These are phyloP conservation scores for Niebla homalea DNA, from an alignment of 495 filamentous ascomycete genomes.

Conservation along the genomic window DNA sequence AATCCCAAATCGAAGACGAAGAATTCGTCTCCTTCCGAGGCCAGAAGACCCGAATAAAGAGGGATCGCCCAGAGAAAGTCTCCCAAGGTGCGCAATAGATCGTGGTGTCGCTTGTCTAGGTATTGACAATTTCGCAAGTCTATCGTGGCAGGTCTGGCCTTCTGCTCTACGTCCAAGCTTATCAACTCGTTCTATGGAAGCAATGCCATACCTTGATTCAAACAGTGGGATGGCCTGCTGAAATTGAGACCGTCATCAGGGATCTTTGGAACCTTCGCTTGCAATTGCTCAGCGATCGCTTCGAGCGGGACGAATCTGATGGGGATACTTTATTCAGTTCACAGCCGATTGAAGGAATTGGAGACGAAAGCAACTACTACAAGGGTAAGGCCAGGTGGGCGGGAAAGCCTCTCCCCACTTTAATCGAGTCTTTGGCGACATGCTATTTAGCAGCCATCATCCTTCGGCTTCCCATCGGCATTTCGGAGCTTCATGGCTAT, in stretches of 20 bases:
- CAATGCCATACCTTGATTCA: slow-evolving; percentile 53
- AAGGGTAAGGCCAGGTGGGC: slow-evolving; percentile 22
- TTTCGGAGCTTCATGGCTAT: slow-evolving; percentile 50
- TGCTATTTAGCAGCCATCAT: slow-evolving; percentile 56
- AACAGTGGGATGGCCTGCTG: slow-evolving; percentile 44
- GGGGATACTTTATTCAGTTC: slow-evolving; percentile 38
- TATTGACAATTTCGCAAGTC: slow-evolving; percentile 25
- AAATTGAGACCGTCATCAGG: slow-evolving; percentile 49
- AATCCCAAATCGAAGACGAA: slow-evolving; percentile 48
- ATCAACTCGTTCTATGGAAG: slow-evolving; percentile 75
- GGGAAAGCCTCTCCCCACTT: slow-evolving; percentile 33
- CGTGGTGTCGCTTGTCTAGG: background rate
- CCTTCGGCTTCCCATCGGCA: slow-evolving; percentile 47
- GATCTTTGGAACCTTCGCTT: slow-evolving; percentile 62
- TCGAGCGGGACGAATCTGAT: slow-evolving; percentile 25
- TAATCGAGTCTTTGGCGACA: slow-evolving; percentile 49
- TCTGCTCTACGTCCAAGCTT: slow-evolving; percentile 67
- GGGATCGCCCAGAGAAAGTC: slow-evolving; percentile 37
- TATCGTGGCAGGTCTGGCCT: slow-evolving; percentile 50
- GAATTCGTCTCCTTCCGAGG: slow-evolving; percentile 51
- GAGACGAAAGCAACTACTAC: slow-evolving; percentile 6
- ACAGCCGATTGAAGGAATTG: slow-evolving; percentile 23
- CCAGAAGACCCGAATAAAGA: slow-evolving; percentile 40
- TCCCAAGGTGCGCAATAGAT: slow-evolving; percentile 29
- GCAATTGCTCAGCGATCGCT: slow-evolving; percentile 29